Evolutionary conservation across 2,329 filamentous ascomycete species (phyloP).

Genomic region (Cercospora sp.): DNA sequence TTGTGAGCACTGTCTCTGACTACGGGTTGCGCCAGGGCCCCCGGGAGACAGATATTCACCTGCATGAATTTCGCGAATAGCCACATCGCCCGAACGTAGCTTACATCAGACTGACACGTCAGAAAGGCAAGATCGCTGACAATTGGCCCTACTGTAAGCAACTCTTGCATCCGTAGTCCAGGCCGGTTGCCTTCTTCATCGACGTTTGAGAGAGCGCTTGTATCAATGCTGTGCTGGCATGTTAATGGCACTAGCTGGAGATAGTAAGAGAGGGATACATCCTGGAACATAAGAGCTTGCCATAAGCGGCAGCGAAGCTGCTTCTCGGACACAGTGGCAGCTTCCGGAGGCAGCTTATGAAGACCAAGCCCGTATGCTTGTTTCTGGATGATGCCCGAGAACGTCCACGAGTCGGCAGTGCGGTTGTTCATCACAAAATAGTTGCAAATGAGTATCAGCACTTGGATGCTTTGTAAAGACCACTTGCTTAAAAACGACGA

Average conservation of each 20-base stretch:
- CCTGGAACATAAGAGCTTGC: conserved; percentile 77
- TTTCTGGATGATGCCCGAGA: conserved; percentile 72
- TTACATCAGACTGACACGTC: background rate
- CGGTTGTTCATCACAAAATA: conserved; percentile 85
- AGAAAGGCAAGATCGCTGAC: background rate
- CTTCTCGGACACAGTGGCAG: background rate
- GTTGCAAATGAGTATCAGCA: conserved; percentile 77
- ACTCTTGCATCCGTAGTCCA: background rate
- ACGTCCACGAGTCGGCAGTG: conserved; percentile 78
- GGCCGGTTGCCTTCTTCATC: background rate
- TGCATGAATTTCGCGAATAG: background rate
- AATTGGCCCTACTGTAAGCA: background rate
- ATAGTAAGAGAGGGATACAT: conserved; percentile 76
- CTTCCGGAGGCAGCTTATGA: conserved; percentile 61
- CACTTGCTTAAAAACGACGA: background rate
- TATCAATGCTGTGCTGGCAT: background rate
- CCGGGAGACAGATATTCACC: background rate
- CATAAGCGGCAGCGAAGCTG: conserved; percentile 67
- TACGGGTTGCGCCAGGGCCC: background rate
- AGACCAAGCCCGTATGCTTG: conserved; percentile 80
- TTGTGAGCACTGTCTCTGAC: background rate
- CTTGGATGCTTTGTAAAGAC: conserved; percentile 56
- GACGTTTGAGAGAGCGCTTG: background rate
- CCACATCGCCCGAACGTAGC: background rate
- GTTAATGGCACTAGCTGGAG: conserved; percentile 51